These are phyloP conservation scores for Rhinocladiella similis DNA, from an alignment of 2,329 filamentous ascomycete genomes.

Conservation along the genomic window DNA sequence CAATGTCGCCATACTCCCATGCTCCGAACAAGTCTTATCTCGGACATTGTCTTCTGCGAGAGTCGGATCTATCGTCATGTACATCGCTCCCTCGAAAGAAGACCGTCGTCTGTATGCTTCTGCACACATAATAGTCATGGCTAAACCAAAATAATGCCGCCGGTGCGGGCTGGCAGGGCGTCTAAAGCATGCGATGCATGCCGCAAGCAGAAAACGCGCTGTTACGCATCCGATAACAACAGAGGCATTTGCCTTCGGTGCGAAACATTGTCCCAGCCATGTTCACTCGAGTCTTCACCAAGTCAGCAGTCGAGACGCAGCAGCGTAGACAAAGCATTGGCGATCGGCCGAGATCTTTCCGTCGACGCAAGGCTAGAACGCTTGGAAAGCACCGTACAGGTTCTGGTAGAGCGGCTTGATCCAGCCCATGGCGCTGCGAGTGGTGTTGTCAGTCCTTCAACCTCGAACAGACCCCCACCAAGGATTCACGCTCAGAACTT, in stretches of 20 bases:
- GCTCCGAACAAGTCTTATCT: too few relatives aligned
- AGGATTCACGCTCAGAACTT: conserved; percentile 15
- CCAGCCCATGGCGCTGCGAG: background rate
- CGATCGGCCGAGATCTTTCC: background rate
- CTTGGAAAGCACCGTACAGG: background rate
- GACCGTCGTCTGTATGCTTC: too few relatives aligned
- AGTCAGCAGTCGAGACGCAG: background rate
- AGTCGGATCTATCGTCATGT: too few relatives aligned
- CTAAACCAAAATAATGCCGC: background rate
- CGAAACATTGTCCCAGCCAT: conserved; percentile 37
- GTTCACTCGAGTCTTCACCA: conserved; percentile 30
- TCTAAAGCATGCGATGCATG: conserved; percentile 38
- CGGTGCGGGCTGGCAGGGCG: conserved; percentile 3
- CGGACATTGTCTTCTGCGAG: too few relatives aligned
- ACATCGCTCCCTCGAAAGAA: too few relatives aligned
- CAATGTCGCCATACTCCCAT: too few relatives aligned
- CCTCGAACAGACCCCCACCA: background rate
- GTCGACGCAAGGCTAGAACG: conserved; percentile 2
- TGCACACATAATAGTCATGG: too few relatives aligned
- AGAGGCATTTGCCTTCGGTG: conserved; percentile 40
- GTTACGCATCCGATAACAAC: conserved; percentile 37
- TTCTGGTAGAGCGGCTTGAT: background rate
- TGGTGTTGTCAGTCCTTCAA: background rate
- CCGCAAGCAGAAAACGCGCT: conserved; percentile 45
- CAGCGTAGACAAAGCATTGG: background rate